These are phyloP conservation scores for Wallacemonas sp. DNA, from an alignment of 208 protist species.

Conservation along the genomic window DNA sequence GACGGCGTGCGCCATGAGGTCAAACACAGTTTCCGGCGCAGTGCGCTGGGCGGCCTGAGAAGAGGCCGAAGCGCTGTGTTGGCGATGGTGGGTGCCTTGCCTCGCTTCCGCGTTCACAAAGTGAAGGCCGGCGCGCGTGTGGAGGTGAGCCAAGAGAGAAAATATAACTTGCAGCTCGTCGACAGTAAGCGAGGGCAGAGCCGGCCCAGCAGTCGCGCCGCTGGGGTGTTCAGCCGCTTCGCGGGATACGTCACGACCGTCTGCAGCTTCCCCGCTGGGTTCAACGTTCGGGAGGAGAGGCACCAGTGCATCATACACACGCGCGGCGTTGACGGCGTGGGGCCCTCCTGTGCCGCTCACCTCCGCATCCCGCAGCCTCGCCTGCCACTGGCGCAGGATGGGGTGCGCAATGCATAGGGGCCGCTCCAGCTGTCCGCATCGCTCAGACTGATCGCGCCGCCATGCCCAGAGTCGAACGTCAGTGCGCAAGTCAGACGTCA, in stretches of 20 bases:
- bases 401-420: neutral
- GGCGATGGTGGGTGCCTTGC: too few relatives aligned
- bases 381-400: conserved; percentile 1
- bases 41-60: too few relatives aligned
- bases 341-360: neutral
- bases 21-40: neutral
- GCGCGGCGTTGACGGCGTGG: neutral
- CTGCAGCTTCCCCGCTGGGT: too few relatives aligned
- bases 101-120: too few relatives aligned
- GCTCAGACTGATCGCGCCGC: conserved; percentile 1
- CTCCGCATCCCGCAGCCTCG: neutral
- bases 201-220: neutral
- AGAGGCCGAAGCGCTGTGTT: too few relatives aligned
- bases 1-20: neutral
- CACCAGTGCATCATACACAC: neutral
- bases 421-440: neutral
- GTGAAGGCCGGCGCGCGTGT: conserved; percentile 3
- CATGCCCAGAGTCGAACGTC: neutral
- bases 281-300: too few relatives aligned
- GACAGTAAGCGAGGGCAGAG: neutral
- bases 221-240: too few relatives aligned
- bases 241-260: too few relatives aligned
- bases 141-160: neutral
- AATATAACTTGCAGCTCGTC: neutral
- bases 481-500: neutral